phyloP scores from a whole-genome alignment of 129 eudicot genomes.

The Silybum marianum region DNA sequence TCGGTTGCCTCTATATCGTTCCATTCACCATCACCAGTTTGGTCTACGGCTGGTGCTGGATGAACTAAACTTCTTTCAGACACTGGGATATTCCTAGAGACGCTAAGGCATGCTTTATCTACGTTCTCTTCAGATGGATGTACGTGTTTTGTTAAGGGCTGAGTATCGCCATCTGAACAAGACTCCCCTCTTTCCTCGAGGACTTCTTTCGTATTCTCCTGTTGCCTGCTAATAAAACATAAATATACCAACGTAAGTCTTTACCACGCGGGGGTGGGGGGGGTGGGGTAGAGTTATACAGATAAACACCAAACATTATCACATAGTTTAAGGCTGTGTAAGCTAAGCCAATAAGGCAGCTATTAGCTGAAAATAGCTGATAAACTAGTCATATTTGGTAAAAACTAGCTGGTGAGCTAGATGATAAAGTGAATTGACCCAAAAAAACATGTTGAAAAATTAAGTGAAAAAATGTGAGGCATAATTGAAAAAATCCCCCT shows the following conservation, averaged over 20 bases:
- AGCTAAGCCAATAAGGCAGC: neutral
- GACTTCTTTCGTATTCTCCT: slow-evolving; percentile 73
- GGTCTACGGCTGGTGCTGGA: slow-evolving; percentile 49
- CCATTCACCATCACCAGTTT: slow-evolving; percentile 75
- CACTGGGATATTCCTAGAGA: slow-evolving; percentile 51
- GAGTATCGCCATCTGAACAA: slow-evolving; percentile 48
- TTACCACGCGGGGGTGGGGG: neutral
- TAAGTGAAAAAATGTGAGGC: neutral
- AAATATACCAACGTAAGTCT: neutral
- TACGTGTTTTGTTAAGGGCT: slow-evolving; percentile 82
- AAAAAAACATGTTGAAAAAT: no score
- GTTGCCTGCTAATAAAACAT: slow-evolving; percentile 56
- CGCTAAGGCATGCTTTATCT: slow-evolving; percentile 87
- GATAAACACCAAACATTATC: neutral
- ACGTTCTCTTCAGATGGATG: slow-evolving; percentile 86
- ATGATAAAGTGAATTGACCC: neutral
- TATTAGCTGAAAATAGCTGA: neutral
- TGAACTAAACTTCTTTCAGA: slow-evolving; percentile 53
- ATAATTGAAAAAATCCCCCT: neutral
- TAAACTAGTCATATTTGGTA: no score
- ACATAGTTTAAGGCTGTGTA: neutral
- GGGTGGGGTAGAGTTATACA: no score
- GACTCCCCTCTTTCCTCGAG: slow-evolving; percentile 81
- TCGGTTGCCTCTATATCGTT: slow-evolving; percentile 93
- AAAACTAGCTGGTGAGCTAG: no score